A percentile compares a stretch with the other conserved stretches of the same genome.
Evolutionary conservation across 1,284 basidiomycete species (phyloP).

Genomic region (Dichomitus squalens): DNA sequence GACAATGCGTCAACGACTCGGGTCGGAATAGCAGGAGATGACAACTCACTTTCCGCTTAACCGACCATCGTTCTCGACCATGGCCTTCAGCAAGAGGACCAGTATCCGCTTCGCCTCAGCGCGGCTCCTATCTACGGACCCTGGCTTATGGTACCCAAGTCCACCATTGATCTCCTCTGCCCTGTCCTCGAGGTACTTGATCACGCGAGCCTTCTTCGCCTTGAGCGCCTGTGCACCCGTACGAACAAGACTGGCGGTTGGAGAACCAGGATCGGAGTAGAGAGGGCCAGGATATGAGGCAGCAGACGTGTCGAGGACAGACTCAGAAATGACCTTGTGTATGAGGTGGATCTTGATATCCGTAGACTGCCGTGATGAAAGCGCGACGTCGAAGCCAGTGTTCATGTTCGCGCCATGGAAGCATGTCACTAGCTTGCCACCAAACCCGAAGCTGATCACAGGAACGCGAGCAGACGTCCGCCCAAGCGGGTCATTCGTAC

Average conservation of each 20-base stretch:
- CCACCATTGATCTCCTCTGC: conserved; percentile 78
- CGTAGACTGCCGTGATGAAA: conserved; percentile 71
- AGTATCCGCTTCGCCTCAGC: conserved; percentile 79
- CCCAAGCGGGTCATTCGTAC: conserved; percentile 82
- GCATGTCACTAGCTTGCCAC: conserved; percentile 83
- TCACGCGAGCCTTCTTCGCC: conserved; percentile 80
- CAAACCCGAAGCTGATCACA: conserved; percentile 87
- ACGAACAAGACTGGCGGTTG: conserved; percentile 69
- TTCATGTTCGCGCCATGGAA: conserved; percentile 77
- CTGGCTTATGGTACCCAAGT: conserved; percentile 68
- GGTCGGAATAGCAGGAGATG: not conserved
- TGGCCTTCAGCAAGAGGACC: conserved; percentile 73
- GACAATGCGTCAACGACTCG: conserved; percentile 13
- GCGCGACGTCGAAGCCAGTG: conserved; percentile 77
- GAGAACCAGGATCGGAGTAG: conserved; percentile 73
- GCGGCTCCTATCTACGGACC: conserved; percentile 54
- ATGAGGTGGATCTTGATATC: conserved; percentile 71
- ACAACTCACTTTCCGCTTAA: conserved; percentile 75
- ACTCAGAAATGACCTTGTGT: conserved; percentile 69
- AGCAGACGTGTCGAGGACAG: conserved; percentile 58
- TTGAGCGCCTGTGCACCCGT: conserved; percentile 69
- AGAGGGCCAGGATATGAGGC: conserved; percentile 84
- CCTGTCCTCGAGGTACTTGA: conserved; percentile 77
- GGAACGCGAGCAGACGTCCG: conserved; percentile 76
- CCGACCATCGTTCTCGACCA: conserved; percentile 88